Evolutionary conservation across 208 protist species (phyloP).

Genomic region (Vickermania ingenoplastis): DNA sequence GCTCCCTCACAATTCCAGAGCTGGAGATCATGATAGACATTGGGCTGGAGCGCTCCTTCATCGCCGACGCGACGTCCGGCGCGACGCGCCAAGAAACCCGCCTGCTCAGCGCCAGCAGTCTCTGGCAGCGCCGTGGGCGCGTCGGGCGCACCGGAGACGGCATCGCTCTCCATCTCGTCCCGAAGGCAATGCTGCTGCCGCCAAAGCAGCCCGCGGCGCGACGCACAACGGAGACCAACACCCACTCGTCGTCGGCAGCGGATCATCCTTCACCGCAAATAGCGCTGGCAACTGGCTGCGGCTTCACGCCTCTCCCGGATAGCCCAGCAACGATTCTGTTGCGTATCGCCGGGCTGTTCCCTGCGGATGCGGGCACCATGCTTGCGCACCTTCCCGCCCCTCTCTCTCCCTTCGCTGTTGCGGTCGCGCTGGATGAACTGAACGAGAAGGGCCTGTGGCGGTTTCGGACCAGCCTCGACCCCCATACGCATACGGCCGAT

Average conservation of each 20-base stretch:
- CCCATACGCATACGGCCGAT: not conserved
- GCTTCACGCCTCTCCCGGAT: constrained; percentile 19
- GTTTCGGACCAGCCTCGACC: not conserved
- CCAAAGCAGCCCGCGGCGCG: not conserved
- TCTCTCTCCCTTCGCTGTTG: constrained; percentile 11
- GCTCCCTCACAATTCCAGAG: constrained; percentile 70
- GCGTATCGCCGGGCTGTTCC: constrained; percentile 48
- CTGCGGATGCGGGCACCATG: constrained; percentile 9
- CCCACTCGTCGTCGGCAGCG: constrained; percentile 3
- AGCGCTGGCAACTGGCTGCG: not conserved
- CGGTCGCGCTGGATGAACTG: constrained; percentile 30
- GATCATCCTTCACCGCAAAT: not conserved
- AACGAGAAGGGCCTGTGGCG: constrained; percentile 36
- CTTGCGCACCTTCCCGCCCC: constrained; percentile 29
- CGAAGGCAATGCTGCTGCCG: constrained; percentile 11
- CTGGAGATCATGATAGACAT: constrained; percentile 56
- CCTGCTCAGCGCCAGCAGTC: constrained; percentile 23
- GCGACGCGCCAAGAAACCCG: constrained; percentile 29
- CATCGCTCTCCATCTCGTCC: constrained; percentile 56
- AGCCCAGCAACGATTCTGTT: constrained; percentile 38
- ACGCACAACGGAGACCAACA: not conserved
- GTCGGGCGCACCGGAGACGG: constrained; percentile 62
- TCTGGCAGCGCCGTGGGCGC: constrained; percentile 52
- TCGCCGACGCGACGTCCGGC: constrained; percentile 42
- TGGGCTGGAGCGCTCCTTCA: constrained; percentile 38